phyloP scores from a whole-genome alignment of 257 asterid genomes.

The Schizonepeta tenuifolia region DNA sequence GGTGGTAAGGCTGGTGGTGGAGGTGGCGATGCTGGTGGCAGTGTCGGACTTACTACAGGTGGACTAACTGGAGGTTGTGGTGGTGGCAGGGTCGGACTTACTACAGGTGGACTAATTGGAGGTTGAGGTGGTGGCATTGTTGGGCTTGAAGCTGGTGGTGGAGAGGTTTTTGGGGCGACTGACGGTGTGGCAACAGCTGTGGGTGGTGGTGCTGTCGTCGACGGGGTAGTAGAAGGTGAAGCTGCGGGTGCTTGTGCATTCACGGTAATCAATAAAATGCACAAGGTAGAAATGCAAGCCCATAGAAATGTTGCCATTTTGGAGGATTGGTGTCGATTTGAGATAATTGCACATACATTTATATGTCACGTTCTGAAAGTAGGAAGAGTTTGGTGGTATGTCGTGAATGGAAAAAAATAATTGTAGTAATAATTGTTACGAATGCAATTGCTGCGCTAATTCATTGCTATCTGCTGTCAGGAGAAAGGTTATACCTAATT shows the following conservation, averaged over 20 bases:
- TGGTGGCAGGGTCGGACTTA: conserved; percentile 58
- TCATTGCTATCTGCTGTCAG: conserved; percentile 31
- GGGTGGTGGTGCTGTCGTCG: conserved; percentile 45
- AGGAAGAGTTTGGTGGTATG: conserved; percentile 53
- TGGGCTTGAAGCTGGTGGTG: conserved; percentile 51
- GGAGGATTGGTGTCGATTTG: conserved; percentile 37
- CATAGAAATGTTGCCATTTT: conserved; percentile 61
- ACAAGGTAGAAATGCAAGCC: conserved; percentile 53
- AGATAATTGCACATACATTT: conserved; percentile 34
- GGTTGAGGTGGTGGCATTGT: conserved; percentile 59
- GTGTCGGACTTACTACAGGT: conserved; percentile 15
- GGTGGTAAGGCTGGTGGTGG: conserved; percentile 28
- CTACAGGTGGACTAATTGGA: conserved; percentile 47
- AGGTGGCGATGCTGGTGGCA: too few species aligned
- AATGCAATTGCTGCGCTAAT: conserved; percentile 43
- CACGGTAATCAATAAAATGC: conserved; percentile 54
- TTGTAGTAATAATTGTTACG: conserved; percentile 33
- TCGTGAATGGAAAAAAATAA: conserved; percentile 41
- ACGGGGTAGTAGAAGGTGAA: conserved; percentile 60
- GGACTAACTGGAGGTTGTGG: conserved; percentile 53
- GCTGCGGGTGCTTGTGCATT: conserved; percentile 85
- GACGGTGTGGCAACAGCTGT: conserved; percentile 49
- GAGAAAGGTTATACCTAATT: conserved; percentile 15
- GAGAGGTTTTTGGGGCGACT: conserved; percentile 45
- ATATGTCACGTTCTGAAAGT: conserved; percentile 26